phyloP scores from a whole-genome alignment of 257 asterid species.

The Agastache rugosa region DNA sequence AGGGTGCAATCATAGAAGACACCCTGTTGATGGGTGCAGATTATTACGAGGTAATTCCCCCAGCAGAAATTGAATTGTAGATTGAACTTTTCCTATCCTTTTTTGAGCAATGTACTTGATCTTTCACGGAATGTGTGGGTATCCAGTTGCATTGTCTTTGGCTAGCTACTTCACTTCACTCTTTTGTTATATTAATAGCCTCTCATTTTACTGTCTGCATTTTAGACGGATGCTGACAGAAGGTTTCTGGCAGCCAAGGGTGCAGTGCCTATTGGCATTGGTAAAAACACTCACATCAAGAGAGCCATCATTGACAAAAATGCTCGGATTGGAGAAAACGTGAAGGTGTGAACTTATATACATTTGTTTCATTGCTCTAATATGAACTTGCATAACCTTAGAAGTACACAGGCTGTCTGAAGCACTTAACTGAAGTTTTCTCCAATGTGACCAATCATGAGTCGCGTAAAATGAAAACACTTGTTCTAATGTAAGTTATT shows the following conservation, averaged over 20 bases:
- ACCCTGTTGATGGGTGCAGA: slow-evolving; percentile 92
- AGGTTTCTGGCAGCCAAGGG: slow-evolving; percentile 70
- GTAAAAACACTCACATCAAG: slow-evolving; percentile 77
- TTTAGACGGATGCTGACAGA: slow-evolving; percentile 87
- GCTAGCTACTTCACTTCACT: slow-evolving; percentile 2
- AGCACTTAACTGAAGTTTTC: not conserved
- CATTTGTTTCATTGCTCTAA: not conserved
- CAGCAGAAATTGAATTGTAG: not conserved
- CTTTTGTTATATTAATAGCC: slow-evolving; percentile 7
- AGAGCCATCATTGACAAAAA: slow-evolving; percentile 95
- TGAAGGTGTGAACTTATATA: slow-evolving; percentile 55
- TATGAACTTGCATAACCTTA: not conserved
- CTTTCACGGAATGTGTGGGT: not conserved
- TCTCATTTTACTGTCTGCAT: slow-evolving; percentile 16
- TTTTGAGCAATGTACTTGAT: slow-evolving; percentile 7
- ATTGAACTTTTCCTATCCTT: not conserved
- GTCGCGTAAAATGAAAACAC: not conserved
- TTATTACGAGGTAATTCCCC: slow-evolving; percentile 79
- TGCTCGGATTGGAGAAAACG: slow-evolving; percentile 85
- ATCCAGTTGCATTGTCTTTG: not conserved
- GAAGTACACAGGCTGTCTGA: not conserved
- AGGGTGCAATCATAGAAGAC: slow-evolving; percentile 91
- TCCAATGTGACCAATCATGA: not conserved
- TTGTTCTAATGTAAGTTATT: not conserved
- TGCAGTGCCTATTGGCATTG: slow-evolving; percentile 86